phyloP scores from a whole-genome alignment of 108 stramenopile species.

The Nitzschia sp. region DNA sequence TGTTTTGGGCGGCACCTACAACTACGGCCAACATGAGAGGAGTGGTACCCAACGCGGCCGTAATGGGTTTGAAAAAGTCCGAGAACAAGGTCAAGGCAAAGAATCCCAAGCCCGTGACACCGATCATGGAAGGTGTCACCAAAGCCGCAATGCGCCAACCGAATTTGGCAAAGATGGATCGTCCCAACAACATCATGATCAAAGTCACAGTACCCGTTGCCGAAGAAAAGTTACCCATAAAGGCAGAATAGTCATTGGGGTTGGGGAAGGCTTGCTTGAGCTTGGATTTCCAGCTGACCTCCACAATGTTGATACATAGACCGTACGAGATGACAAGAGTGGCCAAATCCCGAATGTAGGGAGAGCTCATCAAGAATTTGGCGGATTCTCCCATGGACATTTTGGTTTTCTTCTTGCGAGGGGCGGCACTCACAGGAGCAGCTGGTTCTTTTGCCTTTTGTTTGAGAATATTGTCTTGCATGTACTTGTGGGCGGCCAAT shows the following conservation, averaged over 20 bases:
- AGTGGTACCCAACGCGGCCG: slow-evolving; percentile 83
- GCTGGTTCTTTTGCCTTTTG: slow-evolving; percentile 59
- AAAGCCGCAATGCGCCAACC: slow-evolving; percentile 94
- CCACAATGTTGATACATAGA: slow-evolving; percentile 99
- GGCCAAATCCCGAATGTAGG: slow-evolving; percentile 93
- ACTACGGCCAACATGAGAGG: slow-evolving; percentile 95
- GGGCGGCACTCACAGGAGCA: slow-evolving; percentile 50
- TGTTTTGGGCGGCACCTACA: slow-evolving; percentile 96
- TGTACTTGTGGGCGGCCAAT: slow-evolving; percentile 79
- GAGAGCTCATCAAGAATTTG: slow-evolving; percentile 87
- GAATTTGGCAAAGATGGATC: slow-evolving; percentile 90
- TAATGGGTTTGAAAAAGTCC: slow-evolving; percentile 70
- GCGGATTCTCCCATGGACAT: slow-evolving; percentile 91
- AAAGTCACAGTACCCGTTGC: slow-evolving; percentile 95
- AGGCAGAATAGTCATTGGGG: slow-evolving; percentile 96
- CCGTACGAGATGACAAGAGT: slow-evolving; percentile 96
- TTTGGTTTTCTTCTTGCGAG: slow-evolving; percentile 77
- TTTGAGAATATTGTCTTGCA: slow-evolving; percentile 87
- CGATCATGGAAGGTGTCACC: slow-evolving; percentile 95
- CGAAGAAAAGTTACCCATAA: slow-evolving; percentile 98
- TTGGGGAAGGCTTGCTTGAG: slow-evolving; percentile 96
- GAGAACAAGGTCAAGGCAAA: slow-evolving; percentile 89
- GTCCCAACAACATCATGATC: slow-evolving; percentile 94
- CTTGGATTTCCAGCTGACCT: slow-evolving; percentile 99
- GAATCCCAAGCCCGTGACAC: slow-evolving; percentile 89